Base-by-base conservation (phyloP, 2,329 filamentous ascomycete genomes). In the Neofusicoccum cordaticola region DNA sequence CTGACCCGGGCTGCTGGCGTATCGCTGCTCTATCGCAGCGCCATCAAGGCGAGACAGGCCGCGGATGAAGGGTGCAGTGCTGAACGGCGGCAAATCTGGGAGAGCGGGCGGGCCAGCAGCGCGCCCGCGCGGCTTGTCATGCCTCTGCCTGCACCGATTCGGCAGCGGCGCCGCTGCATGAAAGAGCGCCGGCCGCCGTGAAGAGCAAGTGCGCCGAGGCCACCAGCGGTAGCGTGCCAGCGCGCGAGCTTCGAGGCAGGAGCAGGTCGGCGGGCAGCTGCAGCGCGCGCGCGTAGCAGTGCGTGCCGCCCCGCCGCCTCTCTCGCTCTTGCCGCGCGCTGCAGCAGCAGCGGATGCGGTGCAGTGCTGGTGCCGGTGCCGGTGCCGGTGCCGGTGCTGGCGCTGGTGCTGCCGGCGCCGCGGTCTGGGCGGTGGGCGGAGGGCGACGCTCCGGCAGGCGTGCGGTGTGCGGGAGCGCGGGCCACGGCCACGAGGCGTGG, bases 31-130 rank as follows among this genome's bases (percentile, higher is more conserved):
- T 44, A 57, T 57, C 52, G 39, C 52, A 39, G 37, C 51, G 51
- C 60, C 50, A 53, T 63, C 61, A 63, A 63, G 48, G 45, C 61
- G 61, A 63, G 61, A 63, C 61, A 53, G 60, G 35, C 19, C 35
- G 37, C 39, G 47, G 60, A 45, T 53, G 35, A 52, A 62, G 47
- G 60, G 48, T 44, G 34, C 47, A 35, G 60, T 52, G 60, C 47
- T 57, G 39, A 41, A 58, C 39, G 53, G 53, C 53, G 41, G 53
- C 53, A 45, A 56, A 56, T 56, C 39, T 58, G 53, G 53, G 53
- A 34, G 53, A 6, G 53, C 53, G 39, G 53, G 39, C 39, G 53
- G 53, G 41, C 53, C 39, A 44, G 22, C 22, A 34, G 15, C 31
- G 39, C 15, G 53, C 39, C 39, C 39, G 39, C 22, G 39, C 41